Evolutionary conservation across 1,284 basidiomycete species (phyloP), one percentile per base, ranked within the genome.

Genomic region (Cerioporus squamosus): DNA sequence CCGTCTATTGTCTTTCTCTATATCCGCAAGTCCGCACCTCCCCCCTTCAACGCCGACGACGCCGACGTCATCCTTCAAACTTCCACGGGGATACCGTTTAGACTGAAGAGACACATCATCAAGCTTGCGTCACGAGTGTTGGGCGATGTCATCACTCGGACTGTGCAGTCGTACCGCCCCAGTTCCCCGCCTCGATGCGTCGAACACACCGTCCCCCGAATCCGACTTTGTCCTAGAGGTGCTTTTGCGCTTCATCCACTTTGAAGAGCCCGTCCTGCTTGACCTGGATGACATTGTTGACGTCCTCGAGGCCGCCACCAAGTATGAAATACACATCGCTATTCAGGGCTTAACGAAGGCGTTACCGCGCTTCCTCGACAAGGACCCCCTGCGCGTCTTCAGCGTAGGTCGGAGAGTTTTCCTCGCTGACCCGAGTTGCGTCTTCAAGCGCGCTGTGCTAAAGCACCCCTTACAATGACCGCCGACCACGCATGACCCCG

Each of bases 381-480:
- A 17, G 12, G 55, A 58, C n/a, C 62, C 62, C 44, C 51, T 61
- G 4, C 51, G 59, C 22, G 50, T 63, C 18, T 55, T 58, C 46
- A 59, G 55, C n/a, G 31, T 63, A 50, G n/a, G n/a, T 59, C 59
- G 3, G 23, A 54, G 18, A 51, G 56, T 15, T 61, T 50, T 26
- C 26, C 44, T 63, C 26, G 53, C 55, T 55, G 33, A 36, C 15
- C 10, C 33, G 12, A 12, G 15, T 36, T 9, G 10, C 14, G 15
- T 12, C 33, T 36, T 59, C 12, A 49, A 46, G 17, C 46, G 26
- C 14, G 31, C 45, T 26, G 47, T 50, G 10, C 45, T 61, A 5
- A 24, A 29, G 15, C 33, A 42, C 6, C 40, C 55, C 22, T 20
- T 40, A 39, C 24, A n/a, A 3, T 58, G 59, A 55, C 48, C 59